Evolutionary conservation across 208 protist genomes (phyloP), one percentile per base, ranked within the genome.

Genomic region (Leishmania arabica): DNA sequence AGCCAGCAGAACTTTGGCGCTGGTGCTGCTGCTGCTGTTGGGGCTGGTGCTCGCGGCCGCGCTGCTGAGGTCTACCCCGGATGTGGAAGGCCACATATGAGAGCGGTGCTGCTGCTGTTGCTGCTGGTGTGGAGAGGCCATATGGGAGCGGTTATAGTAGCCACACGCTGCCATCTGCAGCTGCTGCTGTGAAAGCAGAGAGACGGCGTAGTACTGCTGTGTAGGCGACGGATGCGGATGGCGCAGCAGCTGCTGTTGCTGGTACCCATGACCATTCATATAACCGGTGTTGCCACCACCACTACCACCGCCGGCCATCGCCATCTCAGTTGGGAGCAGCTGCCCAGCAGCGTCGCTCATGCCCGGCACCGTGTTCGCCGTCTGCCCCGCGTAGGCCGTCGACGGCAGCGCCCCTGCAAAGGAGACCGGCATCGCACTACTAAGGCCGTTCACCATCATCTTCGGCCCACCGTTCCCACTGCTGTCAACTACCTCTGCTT

Each of bases 251-350:
- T 77, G 73, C 47, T 27, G 74, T 31, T 17, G 74, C 9, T 17
- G 53, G 60, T 70, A 78, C 40, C 11, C 75, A n/a, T 69, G 69
- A 42, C 54, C 75, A 13, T 78, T 78, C 58, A 78, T 69, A 42
- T 66, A 47, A 21, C 17, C 31, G 24, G 31, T 5, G 13, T 37
- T 77, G 24, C 37, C 56, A n/a, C 27, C 34, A 37, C 34, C 53
- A n/a, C 51, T 51, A 2, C 42, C 42, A 21, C 47, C 47, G 42
- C 49, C 27, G 42, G 45, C 45, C 45, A 1, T 51, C 40, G 21
- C 69, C 27, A 51, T 34, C 24, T 73, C 69, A 13, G 40, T 19
- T 21, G 40, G 27, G 27, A 31, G 27, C 27, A 31, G 69, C 47
- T 73, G 42, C 69, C 27, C 69, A 27, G 45, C 21, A 73, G 45